Evolutionary conservation across 441 rosid species (phyloP).

Genomic region (Syzygium malaccense): DNA sequence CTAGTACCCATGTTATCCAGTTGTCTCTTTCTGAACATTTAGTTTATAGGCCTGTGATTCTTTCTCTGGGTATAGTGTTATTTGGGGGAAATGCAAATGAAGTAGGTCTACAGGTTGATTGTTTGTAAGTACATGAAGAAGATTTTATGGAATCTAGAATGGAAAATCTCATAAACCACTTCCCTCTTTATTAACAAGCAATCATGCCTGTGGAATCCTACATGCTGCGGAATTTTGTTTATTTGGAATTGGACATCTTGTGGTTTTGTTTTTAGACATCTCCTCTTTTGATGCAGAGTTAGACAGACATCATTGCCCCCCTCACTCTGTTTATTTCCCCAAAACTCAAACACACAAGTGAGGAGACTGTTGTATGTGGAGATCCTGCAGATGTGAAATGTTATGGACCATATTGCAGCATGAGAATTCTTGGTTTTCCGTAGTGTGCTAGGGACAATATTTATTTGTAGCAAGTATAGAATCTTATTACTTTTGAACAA

Average conservation of each 20-base stretch:
- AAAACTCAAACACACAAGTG: not conserved
- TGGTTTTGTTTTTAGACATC: not conserved
- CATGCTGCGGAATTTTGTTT: not conserved
- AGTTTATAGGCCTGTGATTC: not conserved
- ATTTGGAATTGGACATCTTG: not conserved
- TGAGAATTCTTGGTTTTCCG: not conserved
- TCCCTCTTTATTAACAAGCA: not conserved
- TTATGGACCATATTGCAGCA: not conserved
- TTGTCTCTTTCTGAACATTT: not conserved
- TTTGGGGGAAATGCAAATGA: not conserved
- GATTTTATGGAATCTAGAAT: not conserved
- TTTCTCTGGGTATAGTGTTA: not conserved
- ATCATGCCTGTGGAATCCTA: not conserved
- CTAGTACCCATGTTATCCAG: not conserved
- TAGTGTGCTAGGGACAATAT: not conserved
- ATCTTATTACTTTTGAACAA: not conserved
- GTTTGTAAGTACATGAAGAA: not conserved
- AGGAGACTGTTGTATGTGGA: not conserved
- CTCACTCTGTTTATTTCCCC: not conserved
- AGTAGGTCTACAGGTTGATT: not conserved
- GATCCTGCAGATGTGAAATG: not conserved
- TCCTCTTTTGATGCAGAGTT: not conserved
- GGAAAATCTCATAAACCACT: not conserved
- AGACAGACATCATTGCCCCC: not conserved
- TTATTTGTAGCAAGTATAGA: not conserved